Conservation (phyloP, 805 yeast species). For the Teunomyces cretensis region DNA sequence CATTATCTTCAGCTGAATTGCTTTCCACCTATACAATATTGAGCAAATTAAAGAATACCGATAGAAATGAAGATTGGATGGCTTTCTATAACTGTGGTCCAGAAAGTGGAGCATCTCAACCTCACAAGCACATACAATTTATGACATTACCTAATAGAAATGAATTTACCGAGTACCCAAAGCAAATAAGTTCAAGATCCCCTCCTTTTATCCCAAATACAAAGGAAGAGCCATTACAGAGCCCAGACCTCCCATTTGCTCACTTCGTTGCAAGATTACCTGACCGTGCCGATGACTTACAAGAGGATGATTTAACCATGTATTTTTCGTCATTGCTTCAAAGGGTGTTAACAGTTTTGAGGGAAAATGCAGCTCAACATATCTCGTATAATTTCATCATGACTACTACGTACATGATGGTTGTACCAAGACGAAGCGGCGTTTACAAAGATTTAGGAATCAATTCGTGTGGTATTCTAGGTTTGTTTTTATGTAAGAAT, state of each 20-base stretch:
- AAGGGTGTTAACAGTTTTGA: conserved; percentile 64
- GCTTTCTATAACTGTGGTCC: conserved; percentile 90
- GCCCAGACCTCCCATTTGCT: conserved; percentile 67
- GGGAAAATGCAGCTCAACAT: conserved; percentile 45
- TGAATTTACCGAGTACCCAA: conserved; percentile 58
- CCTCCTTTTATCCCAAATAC: conserved; percentile 55
- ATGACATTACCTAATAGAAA: conserved; percentile 58
- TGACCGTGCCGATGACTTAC: conserved; percentile 31
- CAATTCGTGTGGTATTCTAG: conserved; percentile 79
- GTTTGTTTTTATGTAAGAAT: conserved; percentile 74
- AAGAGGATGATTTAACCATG: conserved; percentile 61
- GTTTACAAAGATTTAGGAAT: conserved; percentile 56
- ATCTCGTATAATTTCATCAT: conserved; percentile 79
- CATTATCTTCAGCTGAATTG: conserved; percentile 72
- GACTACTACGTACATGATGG: conserved; percentile 80
- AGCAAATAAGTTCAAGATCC: conserved; percentile 38
- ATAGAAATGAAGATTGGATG: conserved; percentile 50
- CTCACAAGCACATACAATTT: conserved; percentile 90
- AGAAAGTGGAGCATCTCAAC: conserved; percentile 90
- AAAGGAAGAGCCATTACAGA: conserved; percentile 58
- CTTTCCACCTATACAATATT: conserved; percentile 57
- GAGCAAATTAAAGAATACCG: conserved; percentile 40
- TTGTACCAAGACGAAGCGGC: conserved; percentile 75
- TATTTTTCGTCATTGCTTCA: conserved; percentile 72
- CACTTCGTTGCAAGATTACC: conserved; percentile 75